Evolutionary conservation across 129 eudicot genomes (phyloP).

Genomic region (Pittosporum tobira): DNA sequence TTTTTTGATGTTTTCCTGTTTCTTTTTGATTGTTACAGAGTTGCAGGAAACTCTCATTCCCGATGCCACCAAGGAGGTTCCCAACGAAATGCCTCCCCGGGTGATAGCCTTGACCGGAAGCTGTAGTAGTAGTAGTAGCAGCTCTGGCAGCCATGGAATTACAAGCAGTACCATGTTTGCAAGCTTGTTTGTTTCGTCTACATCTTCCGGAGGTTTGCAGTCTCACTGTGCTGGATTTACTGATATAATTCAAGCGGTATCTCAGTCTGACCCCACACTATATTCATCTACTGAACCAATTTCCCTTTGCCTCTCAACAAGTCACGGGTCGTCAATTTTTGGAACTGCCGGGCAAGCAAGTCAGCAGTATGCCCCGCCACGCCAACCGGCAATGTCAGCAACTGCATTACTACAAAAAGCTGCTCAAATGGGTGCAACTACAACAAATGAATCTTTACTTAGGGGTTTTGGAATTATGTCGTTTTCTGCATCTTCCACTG

Average conservation of each 20-base stretch:
- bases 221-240: conserved; percentile 50
- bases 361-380: conserved; percentile 62
- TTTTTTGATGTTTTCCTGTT: conserved; percentile 6
- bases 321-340: conserved; percentile 62
- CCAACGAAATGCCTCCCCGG: conserved; percentile 32
- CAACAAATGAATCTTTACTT: conserved; percentile 64
- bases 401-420: conserved; percentile 95
- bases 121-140: conserved; percentile 42
- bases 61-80: conserved; percentile 16
- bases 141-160: conserved; percentile 58
- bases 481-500: conserved; percentile 26
- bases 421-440: conserved; percentile 89
- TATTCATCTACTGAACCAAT: conserved; percentile 51
- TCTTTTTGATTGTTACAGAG: conserved; percentile 24
- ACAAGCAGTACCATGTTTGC: conserved; percentile 75
- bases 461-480: conserved; percentile 68
- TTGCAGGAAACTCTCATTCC: conserved; percentile 37
- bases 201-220: conserved; percentile 44
- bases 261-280: conserved; percentile 37
- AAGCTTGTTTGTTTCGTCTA: conserved; percentile 77
- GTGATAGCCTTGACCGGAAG: conserved; percentile 32
- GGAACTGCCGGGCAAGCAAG: conserved; percentile 55
- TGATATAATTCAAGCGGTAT: conserved; percentile 36
- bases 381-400: conserved; percentile 94
- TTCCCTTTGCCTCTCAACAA: conserved; percentile 65